A percentile compares a stretch with the other conserved stretches of the same genome.
These are phyloP conservation scores for Cymbopogon citratus DNA, from an alignment of 176 grass and related monocot species.

Conservation along the genomic window DNA sequence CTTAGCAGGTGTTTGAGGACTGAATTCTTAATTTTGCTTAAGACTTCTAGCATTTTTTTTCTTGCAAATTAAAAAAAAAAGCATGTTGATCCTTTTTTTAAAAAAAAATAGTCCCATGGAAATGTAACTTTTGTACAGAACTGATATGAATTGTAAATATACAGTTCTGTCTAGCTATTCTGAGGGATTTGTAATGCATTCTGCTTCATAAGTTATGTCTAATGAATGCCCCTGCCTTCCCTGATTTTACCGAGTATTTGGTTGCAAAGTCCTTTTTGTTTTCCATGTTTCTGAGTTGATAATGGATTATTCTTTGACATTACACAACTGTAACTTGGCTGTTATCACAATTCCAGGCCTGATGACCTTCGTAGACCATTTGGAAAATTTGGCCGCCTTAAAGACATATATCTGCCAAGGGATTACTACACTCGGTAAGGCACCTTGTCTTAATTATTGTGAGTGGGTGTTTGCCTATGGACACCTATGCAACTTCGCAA, in stretches of 20 bases:
- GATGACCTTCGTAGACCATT: constrained; percentile 84
- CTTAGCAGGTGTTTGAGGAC: background rate
- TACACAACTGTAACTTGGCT: background rate
- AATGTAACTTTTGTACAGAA: no score
- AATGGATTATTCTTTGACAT: background rate
- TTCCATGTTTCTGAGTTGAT: background rate
- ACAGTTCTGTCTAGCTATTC: background rate
- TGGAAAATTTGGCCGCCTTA: constrained; percentile 78
- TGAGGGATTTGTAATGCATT: background rate
- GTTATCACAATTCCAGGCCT: constrained; percentile 49
- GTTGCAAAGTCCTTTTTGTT: background rate
- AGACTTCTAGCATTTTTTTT: background rate
- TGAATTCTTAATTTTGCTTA: background rate
- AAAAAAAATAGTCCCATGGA: background rate
- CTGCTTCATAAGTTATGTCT: background rate
- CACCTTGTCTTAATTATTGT: background rate
- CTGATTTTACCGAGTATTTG: background rate
- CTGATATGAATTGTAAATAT: background rate
- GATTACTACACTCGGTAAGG: constrained; percentile 83
- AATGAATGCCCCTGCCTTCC: background rate
- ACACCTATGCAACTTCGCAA: background rate
- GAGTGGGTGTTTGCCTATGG: background rate
- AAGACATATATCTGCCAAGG: constrained; percentile 81
- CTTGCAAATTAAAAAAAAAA: background rate
- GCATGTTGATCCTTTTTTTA: background rate